Evolutionary conservation across 1,284 basidiomycete species (phyloP).

Genomic region (Ustilago hordei): DNA sequence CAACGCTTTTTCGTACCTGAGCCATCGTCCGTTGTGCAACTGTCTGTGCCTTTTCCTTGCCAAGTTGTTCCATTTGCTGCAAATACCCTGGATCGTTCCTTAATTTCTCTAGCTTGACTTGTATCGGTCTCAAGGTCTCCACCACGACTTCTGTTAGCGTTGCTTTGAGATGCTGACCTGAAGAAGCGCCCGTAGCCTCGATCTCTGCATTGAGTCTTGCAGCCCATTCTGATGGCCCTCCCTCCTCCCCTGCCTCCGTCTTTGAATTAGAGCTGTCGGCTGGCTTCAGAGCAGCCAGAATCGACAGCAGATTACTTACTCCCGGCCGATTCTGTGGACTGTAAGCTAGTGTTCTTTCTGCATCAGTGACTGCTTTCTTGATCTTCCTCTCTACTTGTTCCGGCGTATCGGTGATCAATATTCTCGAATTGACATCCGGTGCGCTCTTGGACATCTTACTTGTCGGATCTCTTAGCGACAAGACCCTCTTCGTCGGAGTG

Average conservation of each 20-base stretch:
- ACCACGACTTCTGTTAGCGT: constrained; percentile 81
- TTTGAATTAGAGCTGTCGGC: background rate
- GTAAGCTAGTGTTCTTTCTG: constrained; percentile 76
- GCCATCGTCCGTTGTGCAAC: constrained; percentile 77
- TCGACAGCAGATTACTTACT: constrained; percentile 83
- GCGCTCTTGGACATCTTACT: constrained; percentile 97
- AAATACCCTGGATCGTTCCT: constrained; percentile 77
- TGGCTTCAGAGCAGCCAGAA: constrained; percentile 72
- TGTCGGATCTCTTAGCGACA: constrained; percentile 85
- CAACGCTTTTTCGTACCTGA: constrained; percentile 78
- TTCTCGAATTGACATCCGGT: constrained; percentile 82
- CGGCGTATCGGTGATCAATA: constrained; percentile 83
- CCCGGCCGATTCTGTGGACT: constrained; percentile 83
- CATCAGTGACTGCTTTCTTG: constrained; percentile 86
- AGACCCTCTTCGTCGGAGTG: constrained; percentile 76
- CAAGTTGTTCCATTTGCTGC: constrained; percentile 76
- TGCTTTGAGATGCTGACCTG: constrained; percentile 80
- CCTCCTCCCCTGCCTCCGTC: background rate
- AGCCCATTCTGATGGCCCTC: constrained; percentile 67
- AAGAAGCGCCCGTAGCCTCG: constrained; percentile 70
- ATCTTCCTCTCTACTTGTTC: constrained; percentile 79
- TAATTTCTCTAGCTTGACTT: constrained; percentile 78
- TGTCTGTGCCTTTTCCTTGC: constrained; percentile 77
- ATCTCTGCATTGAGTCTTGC: constrained; percentile 71
- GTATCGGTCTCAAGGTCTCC: constrained; percentile 77